A percentile compares a stretch with the other conserved stretches of the same genome.
These are phyloP conservation scores for Talaromyces liani DNA, from an alignment of 495 filamentous ascomycete species.

Conservation along the genomic window DNA sequence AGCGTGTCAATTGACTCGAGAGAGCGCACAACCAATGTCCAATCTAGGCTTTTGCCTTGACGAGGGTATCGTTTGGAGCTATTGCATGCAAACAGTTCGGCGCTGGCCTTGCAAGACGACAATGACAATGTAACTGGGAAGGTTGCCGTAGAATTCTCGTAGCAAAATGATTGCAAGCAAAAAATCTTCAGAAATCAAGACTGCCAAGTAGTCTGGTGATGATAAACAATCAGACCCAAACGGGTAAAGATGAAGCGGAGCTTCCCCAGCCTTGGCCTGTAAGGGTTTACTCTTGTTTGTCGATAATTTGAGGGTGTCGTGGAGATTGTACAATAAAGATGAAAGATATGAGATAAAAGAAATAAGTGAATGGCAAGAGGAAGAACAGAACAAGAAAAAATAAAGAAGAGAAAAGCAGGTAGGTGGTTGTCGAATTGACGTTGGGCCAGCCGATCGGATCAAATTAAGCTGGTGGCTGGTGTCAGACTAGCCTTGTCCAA, in stretches of 20 bases:
- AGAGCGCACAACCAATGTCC: no score
- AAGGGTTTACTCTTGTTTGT: background rate
- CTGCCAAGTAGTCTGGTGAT: background rate
- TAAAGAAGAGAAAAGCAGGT: slow-evolving; percentile 14
- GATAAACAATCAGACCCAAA: background rate
- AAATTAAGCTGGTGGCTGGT: slow-evolving; percentile 7
- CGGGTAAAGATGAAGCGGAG: slow-evolving; percentile 7
- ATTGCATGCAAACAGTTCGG: background rate
- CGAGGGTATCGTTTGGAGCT: background rate
- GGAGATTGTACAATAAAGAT: background rate
- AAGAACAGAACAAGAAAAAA: slow-evolving; percentile 9
- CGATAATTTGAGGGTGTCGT: background rate
- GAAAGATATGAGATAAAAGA: no score
- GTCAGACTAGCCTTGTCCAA: background rate
- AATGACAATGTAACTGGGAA: background rate
- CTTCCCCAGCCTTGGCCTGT: background rate
- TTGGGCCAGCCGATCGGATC: slow-evolving; percentile 8
- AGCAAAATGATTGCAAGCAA: background rate
- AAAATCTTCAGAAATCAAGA: background rate
- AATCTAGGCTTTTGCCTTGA: background rate
- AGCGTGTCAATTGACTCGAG: background rate
- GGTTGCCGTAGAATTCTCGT: background rate
- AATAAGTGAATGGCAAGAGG: background rate
- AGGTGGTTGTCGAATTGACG: slow-evolving; percentile 17
- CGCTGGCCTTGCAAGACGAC: background rate